These are phyloP conservation scores for Tilletia walkeri DNA, from an alignment of 1,284 basidiomycete species.

Conservation along the genomic window DNA sequence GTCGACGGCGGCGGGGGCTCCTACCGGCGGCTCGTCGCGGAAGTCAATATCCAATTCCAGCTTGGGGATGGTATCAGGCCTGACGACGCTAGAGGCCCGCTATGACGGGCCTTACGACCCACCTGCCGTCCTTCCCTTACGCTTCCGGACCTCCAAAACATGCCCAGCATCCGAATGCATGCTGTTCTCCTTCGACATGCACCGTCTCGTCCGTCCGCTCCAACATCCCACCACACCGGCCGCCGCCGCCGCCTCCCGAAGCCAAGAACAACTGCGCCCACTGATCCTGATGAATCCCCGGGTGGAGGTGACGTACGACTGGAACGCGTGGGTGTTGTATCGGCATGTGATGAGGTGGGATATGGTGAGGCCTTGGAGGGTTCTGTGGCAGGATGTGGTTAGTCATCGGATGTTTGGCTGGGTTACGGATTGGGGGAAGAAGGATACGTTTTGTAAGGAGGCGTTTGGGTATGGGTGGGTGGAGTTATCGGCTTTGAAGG, in stretches of 20 bases:
- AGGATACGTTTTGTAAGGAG: not conserved
- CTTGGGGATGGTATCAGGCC: not conserved
- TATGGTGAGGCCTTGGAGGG: slow-evolving; percentile 34
- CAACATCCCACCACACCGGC: not conserved
- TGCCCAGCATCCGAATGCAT: slow-evolving; percentile 65
- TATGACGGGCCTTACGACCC: slow-evolving; percentile 41
- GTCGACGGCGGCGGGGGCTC: not conserved
- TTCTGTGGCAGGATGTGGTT: slow-evolving; percentile 41
- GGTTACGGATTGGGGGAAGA: slow-evolving; percentile 27
- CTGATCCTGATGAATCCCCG: slow-evolving; percentile 61
- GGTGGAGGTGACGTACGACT: slow-evolving; percentile 39
- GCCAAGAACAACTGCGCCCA: slow-evolving; percentile 32
- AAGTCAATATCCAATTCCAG: not conserved
- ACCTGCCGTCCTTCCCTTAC: slow-evolving; percentile 54
- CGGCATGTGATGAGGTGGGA: slow-evolving; percentile 32
- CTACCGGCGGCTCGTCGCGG: not conserved
- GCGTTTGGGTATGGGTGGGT: slow-evolving; percentile 11
- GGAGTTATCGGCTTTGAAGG: not conserved
- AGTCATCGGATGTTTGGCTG: slow-evolving; percentile 34
- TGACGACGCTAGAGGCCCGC: not conserved
- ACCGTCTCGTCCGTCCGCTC: slow-evolving; percentile 59
- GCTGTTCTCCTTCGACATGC: slow-evolving; percentile 63
- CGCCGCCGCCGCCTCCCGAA: no score
- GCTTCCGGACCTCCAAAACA: slow-evolving; percentile 60
- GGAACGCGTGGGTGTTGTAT: slow-evolving; percentile 33